Base-by-base conservation (phyloP, 495 filamentous ascomycete genomes). In the Pyronema domesticum region DNA sequence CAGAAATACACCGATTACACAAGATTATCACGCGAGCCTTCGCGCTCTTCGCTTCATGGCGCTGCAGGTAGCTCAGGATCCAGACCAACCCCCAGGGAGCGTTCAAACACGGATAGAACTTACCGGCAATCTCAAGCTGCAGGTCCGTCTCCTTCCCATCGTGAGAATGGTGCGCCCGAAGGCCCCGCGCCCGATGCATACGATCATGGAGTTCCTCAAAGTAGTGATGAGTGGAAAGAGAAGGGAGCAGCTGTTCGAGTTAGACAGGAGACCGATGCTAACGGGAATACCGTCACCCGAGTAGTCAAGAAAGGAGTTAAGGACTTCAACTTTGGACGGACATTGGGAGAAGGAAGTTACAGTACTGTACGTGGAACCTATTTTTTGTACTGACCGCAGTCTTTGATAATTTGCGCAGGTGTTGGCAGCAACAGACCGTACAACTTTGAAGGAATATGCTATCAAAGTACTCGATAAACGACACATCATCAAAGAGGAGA, bases 401-500 rank as follows among this genome's bases (percentile, higher is more conserved):
- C 46, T 7, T 60, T 63, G 11, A 64, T 37, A 7, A 14, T 48
- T 33, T 9, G 10, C 30, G 51, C 30, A 66, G 63, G 63, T 66
- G 48, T 79, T 91, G 52, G 79, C 91, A 43, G 93, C 89, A 45
- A 96, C 93, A 5, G 93, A 99, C 63, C 79, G 93, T 47, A 88
- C 95, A 68, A 96, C 87, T 0, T 70, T 93, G 45, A 91, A 93
- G 57, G 93, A 99, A 67, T 96, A 95, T 65, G 93, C 93, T 30
- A 89, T 99, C 70, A 99, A 99, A 66, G 89, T 99, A 23, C 74
- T 99, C 40, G 91, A 96, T 69, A 99, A 99, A 71, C 81, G 87
- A 58, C 93, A 99, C 69, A 99, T 99, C 62, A 96, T 99, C 74
- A 96, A 95, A 72, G 93, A 99, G 70, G 95, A 89, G 68, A 99